Conservation (phyloP, 2,329 filamentous ascomycete genomes). For the Periconia sp. region DNA sequence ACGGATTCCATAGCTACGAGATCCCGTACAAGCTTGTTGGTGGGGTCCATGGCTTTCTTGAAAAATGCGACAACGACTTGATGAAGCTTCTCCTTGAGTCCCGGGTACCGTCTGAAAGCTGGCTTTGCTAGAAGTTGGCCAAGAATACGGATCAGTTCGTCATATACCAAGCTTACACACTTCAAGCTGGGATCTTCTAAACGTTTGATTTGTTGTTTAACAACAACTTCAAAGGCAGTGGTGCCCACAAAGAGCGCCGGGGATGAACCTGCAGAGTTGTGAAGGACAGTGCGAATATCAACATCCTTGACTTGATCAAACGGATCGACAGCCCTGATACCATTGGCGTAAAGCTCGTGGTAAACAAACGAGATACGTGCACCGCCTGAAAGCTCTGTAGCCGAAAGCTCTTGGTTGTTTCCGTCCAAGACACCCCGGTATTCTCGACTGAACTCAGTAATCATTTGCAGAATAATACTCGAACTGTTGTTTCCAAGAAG, state of each 20-base stretch:
- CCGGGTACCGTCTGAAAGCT: constrained; percentile 90
- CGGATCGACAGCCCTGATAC: constrained; percentile 95
- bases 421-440: constrained; percentile 95
- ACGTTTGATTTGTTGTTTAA: constrained; percentile 97
- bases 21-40: constrained; percentile 93
- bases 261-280: constrained; percentile 98
- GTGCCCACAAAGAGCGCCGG: constrained; percentile 96
- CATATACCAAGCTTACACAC: constrained; percentile 95
- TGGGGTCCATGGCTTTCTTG: constrained; percentile 97
- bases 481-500: constrained; percentile 96
- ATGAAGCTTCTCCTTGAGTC: constrained; percentile 95
- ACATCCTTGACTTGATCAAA: constrained; percentile 98
- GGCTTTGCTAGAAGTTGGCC: constrained; percentile 85
- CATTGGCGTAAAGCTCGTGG: constrained; percentile 97
- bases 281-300: constrained; percentile 93
- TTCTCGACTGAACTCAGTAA: constrained; percentile 97
- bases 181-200: constrained; percentile 95
- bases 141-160: constrained; percentile 94
- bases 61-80: constrained; percentile 90
- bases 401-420: constrained; percentile 94
- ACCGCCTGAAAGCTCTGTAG: constrained; percentile 90
- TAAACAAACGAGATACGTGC: constrained; percentile 99
- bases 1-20: constrained; percentile 93
- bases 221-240: constrained; percentile 96
- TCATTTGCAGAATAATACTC: constrained; percentile 97